Conservation (phyloP, 305 asterid genomes). For the Coffea humblotiana region DNA sequence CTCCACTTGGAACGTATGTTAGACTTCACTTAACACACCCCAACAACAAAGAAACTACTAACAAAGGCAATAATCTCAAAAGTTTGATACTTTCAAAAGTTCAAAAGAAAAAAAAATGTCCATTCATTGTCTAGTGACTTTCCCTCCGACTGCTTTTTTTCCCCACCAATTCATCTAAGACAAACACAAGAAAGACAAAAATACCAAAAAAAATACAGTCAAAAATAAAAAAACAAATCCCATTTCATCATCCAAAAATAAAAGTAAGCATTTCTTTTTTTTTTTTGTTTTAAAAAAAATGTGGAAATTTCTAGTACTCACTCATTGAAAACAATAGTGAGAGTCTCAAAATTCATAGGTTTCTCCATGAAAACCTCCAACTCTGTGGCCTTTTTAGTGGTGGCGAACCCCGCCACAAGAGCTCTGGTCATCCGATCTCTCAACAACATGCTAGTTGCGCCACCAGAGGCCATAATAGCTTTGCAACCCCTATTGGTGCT, state of each 20-base stretch:
- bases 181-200: background rate
- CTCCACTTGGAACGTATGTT: background rate
- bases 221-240: background rate
- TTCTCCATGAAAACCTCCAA: constrained; percentile 46
- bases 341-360: constrained; percentile 38
- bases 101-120: too few species aligned
- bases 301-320: constrained; percentile 16
- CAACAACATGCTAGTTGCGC: constrained; percentile 38
- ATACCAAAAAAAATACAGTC: background rate
- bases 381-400: constrained; percentile 47
- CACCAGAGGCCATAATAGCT: constrained; percentile 44
- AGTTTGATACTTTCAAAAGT: background rate
- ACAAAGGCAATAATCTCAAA: too few species aligned
- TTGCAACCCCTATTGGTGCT: constrained; percentile 56
- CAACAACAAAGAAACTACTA: background rate
- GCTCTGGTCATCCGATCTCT: constrained; percentile 58
- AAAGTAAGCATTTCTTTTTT: background rate
- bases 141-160: too few species aligned
- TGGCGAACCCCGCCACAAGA: constrained; percentile 45
- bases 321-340: constrained; percentile 44
- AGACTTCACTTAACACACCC: background rate
- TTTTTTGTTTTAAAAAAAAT: background rate
- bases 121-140: too few species aligned
- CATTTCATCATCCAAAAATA: background rate
- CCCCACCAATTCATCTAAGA: background rate